Evolutionary conservation across 805 yeast species (phyloP).

Genomic region (Ogataea minuta): DNA sequence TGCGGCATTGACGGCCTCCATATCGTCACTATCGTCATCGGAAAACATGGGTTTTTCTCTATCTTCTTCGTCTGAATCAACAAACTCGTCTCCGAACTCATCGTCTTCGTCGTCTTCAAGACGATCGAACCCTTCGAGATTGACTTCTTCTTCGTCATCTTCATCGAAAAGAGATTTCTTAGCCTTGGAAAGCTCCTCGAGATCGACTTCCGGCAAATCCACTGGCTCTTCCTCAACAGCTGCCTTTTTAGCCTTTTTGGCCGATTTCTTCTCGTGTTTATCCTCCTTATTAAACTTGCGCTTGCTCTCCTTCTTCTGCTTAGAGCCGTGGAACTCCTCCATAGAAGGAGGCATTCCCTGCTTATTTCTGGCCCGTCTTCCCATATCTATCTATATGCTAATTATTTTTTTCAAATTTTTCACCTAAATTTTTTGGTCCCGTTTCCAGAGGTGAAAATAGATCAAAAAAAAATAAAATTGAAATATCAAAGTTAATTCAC

Average conservation of each 20-base stretch:
- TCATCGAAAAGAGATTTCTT: slow-evolving; percentile 76
- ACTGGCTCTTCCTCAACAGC: slow-evolving; percentile 34
- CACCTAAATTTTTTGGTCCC: slow-evolving; percentile 19
- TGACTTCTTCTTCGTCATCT: slow-evolving; percentile 41
- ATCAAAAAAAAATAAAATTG: slow-evolving; percentile 8
- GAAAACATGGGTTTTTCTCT: slow-evolving; percentile 74
- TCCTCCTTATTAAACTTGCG: slow-evolving; percentile 37
- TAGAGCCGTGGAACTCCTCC: slow-evolving; percentile 67
- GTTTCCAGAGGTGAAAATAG: slow-evolving; percentile 13
- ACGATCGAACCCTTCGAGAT: slow-evolving; percentile 34
- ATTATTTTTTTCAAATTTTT: slow-evolving; percentile 14
- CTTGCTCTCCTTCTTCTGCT: slow-evolving; percentile 40
- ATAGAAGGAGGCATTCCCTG: slow-evolving; percentile 89
- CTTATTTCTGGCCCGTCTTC: slow-evolving; percentile 89
- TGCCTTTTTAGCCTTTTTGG: slow-evolving; percentile 27
- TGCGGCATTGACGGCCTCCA: slow-evolving; percentile 72
- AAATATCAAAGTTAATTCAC: slow-evolving; percentile 6
- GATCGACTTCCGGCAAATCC: slow-evolving; percentile 62
- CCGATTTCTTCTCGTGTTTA: slow-evolving; percentile 33
- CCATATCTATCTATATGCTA: slow-evolving; percentile 49
- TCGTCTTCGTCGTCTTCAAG: slow-evolving; percentile 45
- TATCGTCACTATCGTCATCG: slow-evolving; percentile 69
- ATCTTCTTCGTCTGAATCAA: slow-evolving; percentile 58
- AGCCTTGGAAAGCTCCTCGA: slow-evolving; percentile 63
- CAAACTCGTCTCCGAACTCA: slow-evolving; percentile 38